Evolutionary conservation across 2,329 filamentous ascomycete genomes (phyloP).

Genomic region (Sporothrix schenckii): DNA sequence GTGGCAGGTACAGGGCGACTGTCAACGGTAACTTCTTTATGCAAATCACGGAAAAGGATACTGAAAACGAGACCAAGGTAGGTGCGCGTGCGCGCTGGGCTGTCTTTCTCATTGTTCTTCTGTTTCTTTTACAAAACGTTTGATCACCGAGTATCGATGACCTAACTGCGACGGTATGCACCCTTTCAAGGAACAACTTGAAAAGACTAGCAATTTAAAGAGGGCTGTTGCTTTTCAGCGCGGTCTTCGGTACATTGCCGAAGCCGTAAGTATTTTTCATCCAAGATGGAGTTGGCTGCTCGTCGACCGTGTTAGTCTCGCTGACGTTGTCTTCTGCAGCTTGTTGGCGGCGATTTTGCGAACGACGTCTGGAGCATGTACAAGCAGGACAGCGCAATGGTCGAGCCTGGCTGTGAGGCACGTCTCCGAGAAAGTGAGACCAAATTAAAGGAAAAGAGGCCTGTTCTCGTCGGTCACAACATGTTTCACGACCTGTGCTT

Average conservation of each 20-base stretch:
- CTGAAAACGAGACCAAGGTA: conserved; percentile 16
- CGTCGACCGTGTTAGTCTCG: neutral
- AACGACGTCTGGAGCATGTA: conserved; percentile 25
- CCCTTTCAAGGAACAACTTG: neutral
- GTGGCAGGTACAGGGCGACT: conserved; percentile 33
- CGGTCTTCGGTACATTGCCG: conserved; percentile 30
- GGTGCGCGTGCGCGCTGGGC: no score
- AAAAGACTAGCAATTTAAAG: conserved; percentile 19
- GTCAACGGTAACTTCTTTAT: conserved; percentile 32
- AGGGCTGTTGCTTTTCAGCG: conserved; percentile 35
- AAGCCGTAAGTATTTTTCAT: conserved; percentile 32
- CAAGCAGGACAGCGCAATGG: neutral
- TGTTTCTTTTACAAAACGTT: no score
- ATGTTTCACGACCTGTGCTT: conserved; percentile 66
- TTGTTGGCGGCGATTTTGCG: conserved; percentile 41
- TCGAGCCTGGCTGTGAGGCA: neutral
- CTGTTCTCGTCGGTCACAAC: conserved; percentile 65
- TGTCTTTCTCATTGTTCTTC: neutral
- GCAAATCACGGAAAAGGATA: conserved; percentile 33
- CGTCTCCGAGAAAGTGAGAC: conserved; percentile 38
- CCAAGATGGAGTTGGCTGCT: neutral
- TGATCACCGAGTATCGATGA: neutral
- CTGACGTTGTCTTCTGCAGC: conserved; percentile 23
- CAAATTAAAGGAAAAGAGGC: conserved; percentile 40
- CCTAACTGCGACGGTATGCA: neutral